A percentile compares a stretch with the other conserved stretches of the same genome.
Evolutionary conservation across 257 asterid species (phyloP).

Genomic region (Jasminum sambac): DNA sequence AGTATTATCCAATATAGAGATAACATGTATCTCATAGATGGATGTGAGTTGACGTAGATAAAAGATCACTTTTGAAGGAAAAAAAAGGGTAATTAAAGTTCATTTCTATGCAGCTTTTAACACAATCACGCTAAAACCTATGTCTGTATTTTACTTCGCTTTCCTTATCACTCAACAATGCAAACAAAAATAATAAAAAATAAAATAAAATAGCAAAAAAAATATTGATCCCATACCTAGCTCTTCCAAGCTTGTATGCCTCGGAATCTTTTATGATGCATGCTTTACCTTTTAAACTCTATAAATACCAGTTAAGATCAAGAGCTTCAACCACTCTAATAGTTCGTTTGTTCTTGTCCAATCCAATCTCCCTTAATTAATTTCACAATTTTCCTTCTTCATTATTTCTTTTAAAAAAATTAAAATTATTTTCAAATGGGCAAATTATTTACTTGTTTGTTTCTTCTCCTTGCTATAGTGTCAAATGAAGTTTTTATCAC

Average conservation of each 20-base stretch:
- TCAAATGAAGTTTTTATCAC: conserved; percentile 28
- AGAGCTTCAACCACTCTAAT: conserved; percentile 10
- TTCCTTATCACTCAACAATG: background rate
- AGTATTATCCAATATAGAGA: no score
- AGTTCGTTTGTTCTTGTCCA: background rate
- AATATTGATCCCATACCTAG: background rate
- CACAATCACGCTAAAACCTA: background rate
- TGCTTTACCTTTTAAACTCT: conserved; percentile 31
- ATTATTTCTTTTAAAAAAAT: background rate
- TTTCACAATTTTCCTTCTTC: background rate
- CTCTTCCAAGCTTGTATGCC: conserved; percentile 14
- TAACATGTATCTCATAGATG: no score
- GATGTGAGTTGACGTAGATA: no score
- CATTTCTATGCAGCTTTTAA: no score
- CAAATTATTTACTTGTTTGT: conserved; percentile 22
- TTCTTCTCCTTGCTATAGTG: conserved; percentile 33
- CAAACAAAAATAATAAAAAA: background rate
- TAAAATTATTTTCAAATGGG: conserved; percentile 23
- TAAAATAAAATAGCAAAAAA: background rate
- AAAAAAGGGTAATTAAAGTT: no score
- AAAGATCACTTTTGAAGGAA: no score
- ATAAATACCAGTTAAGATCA: conserved; percentile 35
- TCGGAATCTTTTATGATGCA: conserved; percentile 59
- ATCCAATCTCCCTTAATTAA: conserved; percentile 10
- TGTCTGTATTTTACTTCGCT: background rate